Conservation (phyloP, 192 early-diverging fungal genomes). For the Linnemannia zychae region DNA sequence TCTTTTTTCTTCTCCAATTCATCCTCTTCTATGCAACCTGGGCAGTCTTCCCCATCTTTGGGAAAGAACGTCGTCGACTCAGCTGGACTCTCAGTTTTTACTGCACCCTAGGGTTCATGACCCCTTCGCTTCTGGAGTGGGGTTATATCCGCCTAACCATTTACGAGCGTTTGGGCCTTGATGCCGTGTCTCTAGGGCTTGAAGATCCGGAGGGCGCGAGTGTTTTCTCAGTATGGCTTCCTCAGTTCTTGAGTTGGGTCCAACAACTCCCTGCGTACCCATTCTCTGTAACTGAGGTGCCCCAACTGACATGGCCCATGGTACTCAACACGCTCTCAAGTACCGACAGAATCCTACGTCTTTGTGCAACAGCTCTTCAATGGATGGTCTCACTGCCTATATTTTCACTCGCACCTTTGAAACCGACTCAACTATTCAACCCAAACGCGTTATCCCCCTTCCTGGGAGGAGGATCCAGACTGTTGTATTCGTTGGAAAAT, state of each 20-base stretch:
- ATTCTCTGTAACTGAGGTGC: neutral
- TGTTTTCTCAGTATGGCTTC: constrained; percentile 1
- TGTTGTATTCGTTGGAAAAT: constrained; percentile 16
- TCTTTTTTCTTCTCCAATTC: neutral
- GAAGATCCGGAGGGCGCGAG: neutral
- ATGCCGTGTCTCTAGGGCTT: neutral
- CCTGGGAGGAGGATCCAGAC: constrained; percentile 5
- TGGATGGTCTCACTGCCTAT: constrained; percentile 2
- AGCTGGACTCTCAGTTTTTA: constrained; percentile 2
- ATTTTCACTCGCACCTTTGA: constrained; percentile 14
- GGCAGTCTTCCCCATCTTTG: constrained; percentile 4
- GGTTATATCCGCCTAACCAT: constrained; percentile 8
- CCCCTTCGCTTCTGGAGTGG: neutral
- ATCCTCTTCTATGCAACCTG: constrained; percentile 6
- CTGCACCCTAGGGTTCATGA: neutral
- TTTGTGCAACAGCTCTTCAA: neutral
- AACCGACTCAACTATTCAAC: neutral
- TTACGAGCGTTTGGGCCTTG: constrained; percentile 10
- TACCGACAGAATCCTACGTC: neutral
- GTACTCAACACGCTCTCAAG: neutral
- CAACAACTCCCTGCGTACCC: neutral
- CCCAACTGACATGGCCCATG: neutral
- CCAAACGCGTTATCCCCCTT: neutral
- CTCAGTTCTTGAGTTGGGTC: constrained; percentile 2
- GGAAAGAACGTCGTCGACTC: constrained; percentile 6